Evolutionary conservation across 371 early-diverging fungal genomes (phyloP).

Genomic region (Vittaforma corneae): DNA sequence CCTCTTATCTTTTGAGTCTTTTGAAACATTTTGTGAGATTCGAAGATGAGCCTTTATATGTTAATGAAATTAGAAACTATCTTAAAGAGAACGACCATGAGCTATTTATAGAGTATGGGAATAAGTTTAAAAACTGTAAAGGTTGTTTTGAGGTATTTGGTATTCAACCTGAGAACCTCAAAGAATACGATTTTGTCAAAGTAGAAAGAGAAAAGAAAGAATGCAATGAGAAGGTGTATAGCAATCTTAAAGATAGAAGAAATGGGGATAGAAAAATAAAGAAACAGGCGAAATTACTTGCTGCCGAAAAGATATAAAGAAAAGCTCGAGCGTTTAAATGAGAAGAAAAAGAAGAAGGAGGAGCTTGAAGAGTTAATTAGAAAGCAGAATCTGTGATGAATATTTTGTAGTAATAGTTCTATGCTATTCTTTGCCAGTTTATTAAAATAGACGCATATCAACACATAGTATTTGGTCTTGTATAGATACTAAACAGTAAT

Average conservation of each 20-base stretch:
- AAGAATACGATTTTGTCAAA: neutral
- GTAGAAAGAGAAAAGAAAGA: neutral
- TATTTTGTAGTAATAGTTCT: too few relatives aligned
- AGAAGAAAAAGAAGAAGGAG: neutral
- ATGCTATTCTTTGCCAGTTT: too few relatives aligned
- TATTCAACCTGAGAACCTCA: slow-evolving; percentile 1
- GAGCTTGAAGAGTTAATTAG: neutral
- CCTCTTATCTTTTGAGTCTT: neutral
- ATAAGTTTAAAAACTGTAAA: slow-evolving; percentile 19
- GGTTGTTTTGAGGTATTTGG: slow-evolving; percentile 28
- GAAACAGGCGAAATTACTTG: neutral
- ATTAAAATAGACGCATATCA: too few relatives aligned
- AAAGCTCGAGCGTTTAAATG: neutral
- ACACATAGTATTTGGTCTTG: too few relatives aligned
- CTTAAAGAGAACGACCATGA: slow-evolving; percentile 18
- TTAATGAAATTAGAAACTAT: slow-evolving; percentile 36
- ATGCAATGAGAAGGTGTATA: neutral
- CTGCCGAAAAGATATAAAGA: neutral
- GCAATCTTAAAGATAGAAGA: neutral
- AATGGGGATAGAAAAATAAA: neutral
- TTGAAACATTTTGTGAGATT: slow-evolving; percentile 1
- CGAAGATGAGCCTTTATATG: slow-evolving; percentile 20
- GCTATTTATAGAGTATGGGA: slow-evolving; percentile 23
- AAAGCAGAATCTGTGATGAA: too few relatives aligned
- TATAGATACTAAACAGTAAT: too few relatives aligned